Conservation (phyloP, 2,329 filamentous ascomycete genomes). For the Scedosporium minutisporum region DNA sequence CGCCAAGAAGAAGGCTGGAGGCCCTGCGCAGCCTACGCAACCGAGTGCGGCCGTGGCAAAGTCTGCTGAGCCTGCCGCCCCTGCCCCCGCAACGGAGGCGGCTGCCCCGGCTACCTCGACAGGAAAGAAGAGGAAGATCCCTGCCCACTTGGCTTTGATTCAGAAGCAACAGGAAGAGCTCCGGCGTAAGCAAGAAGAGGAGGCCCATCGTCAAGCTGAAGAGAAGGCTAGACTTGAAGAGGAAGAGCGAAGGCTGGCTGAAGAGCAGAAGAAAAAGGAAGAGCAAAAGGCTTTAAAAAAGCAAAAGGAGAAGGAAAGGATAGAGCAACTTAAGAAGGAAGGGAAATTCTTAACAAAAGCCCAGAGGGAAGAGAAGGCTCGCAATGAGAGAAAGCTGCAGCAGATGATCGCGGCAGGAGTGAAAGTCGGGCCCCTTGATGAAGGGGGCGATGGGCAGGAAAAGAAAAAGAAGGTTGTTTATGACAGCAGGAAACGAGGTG, state of each 20-base stretch:
- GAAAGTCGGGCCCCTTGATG: constrained; percentile 55
- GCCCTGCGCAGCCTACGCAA: constrained; percentile 10
- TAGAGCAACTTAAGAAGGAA: constrained; percentile 80
- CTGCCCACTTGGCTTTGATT: constrained; percentile 59
- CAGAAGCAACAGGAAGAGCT: constrained; percentile 79
- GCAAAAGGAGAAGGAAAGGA: constrained; percentile 76
- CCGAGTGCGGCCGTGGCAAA: constrained; percentile 19
- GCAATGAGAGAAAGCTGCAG: constrained; percentile 69
- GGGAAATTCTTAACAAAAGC: constrained; percentile 82
- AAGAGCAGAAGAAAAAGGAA: constrained; percentile 60
- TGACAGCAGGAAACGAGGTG: constrained; percentile 72
- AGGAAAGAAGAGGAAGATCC: constrained; percentile 81
- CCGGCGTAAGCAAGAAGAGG: constrained; percentile 56
- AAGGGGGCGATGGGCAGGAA: constrained; percentile 31
- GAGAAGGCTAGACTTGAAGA: constrained; percentile 57
- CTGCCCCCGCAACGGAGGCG: constrained; percentile 16
- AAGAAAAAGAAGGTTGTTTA: constrained; percentile 70
- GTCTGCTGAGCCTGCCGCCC: not conserved
- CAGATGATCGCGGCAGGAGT: constrained; percentile 75
- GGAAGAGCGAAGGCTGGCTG: constrained; percentile 52
- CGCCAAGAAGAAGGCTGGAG: constrained; percentile 64
- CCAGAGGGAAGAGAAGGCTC: constrained; percentile 71
- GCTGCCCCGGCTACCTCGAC: constrained; percentile 38
- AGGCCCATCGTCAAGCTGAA: constrained; percentile 49
- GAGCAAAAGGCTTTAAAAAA: constrained; percentile 71